Percentiles rank a stretch among this genome's conserved stretches.
Evolutionary conservation across 495 filamentous ascomycete genomes (phyloP).

Genomic region (Aspergillus taichungensis): DNA sequence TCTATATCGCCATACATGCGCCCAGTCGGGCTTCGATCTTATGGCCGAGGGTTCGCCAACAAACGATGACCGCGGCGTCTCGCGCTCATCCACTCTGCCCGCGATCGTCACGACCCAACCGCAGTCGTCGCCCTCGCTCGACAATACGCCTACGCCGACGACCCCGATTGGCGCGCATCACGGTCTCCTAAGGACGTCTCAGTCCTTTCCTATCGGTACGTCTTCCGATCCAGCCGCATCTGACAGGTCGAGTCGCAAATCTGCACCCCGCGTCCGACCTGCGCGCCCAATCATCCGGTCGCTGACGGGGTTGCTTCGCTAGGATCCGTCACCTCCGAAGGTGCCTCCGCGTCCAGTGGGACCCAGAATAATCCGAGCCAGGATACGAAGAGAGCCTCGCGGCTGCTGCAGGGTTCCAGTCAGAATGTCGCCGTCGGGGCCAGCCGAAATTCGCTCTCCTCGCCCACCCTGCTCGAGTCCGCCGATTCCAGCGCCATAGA

Average conservation of each 20-base stretch:
- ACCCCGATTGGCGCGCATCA: conserved; percentile 7
- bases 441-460: conserved; percentile 19
- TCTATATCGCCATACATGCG: conserved; percentile 10
- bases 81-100: conserved; percentile 13
- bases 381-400: conserved; percentile 22
- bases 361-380: conserved; percentile 12
- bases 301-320: neutral
- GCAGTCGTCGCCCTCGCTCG: neutral
- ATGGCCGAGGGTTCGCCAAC: conserved; percentile 24
- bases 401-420: conserved; percentile 6
- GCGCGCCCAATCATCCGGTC: neutral
- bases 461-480: conserved; percentile 22
- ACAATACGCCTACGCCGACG: conserved; percentile 7
- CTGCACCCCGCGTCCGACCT: neutral
- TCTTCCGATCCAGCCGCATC: conserved; percentile 7
- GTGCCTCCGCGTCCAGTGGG: conserved; percentile 28
- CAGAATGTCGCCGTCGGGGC: conserved; percentile 9
- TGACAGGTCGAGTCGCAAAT: conserved; percentile 1
- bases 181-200: conserved; percentile 10
- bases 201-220: conserved; percentile 20
- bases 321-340: conserved; percentile 28
- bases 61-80: conserved; percentile 12
- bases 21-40: conserved; percentile 7
- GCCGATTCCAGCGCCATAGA: conserved; percentile 42
- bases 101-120: conserved; percentile 14